phyloP scores from a whole-genome alignment of 805 yeast species.

The Nakazawaea wickerhamii region DNA sequence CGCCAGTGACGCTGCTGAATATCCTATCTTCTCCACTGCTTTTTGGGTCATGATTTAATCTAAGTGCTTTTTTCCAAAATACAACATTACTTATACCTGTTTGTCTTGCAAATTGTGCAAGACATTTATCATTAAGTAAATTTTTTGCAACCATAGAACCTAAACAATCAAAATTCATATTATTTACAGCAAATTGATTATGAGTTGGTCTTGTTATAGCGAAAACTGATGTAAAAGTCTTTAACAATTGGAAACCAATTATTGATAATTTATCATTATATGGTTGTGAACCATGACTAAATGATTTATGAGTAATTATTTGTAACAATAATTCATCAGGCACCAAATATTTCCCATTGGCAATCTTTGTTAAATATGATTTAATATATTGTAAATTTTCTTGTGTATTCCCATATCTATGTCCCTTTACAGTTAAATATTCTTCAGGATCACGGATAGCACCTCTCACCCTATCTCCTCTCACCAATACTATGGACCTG shows the following conservation, averaged over 20 bases:
- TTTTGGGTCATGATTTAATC: conserved; percentile 35
- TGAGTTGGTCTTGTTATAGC: conserved; percentile 25
- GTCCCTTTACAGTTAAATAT: conserved; percentile 45
- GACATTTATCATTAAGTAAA: conserved; percentile 42
- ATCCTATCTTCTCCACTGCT: conserved; percentile 54
- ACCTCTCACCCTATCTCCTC: conserved; percentile 60
- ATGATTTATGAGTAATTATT: conserved; percentile 87
- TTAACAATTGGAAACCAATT: conserved; percentile 62
- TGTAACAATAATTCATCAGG: conserved; percentile 65
- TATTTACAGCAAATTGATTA: conserved; percentile 35
- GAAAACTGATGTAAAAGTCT: conserved; percentile 40
- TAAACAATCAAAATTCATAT: conserved; percentile 50
- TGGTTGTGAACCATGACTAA: conserved; percentile 86
- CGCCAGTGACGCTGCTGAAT: conserved; percentile 48
- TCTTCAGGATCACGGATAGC: conserved; percentile 66
- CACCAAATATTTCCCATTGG: conserved; percentile 40
- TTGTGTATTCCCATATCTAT: conserved; percentile 46
- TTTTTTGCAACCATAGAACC: conserved; percentile 52
- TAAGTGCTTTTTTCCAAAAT: conserved; percentile 53
- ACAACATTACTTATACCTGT: conserved; percentile 45
- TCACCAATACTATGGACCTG: conserved; percentile 33
- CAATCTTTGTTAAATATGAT: conserved; percentile 31
- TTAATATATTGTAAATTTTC: conserved; percentile 46
- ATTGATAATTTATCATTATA: conserved; percentile 81
- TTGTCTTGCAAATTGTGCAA: conserved; percentile 47